These are phyloP conservation scores for Trametes punicea DNA, from an alignment of 768 basidiomycete species.

Conservation along the genomic window DNA sequence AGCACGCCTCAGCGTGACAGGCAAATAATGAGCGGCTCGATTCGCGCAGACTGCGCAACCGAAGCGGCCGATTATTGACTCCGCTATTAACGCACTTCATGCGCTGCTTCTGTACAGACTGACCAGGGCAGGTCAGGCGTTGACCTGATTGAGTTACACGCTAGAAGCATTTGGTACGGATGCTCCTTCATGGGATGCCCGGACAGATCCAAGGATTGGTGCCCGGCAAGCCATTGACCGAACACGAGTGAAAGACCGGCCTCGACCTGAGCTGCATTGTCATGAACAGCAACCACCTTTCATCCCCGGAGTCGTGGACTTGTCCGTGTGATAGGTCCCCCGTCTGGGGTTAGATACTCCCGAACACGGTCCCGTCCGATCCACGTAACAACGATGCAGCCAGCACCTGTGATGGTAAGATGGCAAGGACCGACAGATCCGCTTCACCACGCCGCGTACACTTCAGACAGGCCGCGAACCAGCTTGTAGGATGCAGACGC, in stretches of 20 bases:
- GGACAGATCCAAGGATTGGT: not conserved
- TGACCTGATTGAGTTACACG: not conserved
- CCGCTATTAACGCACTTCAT: slow-evolving; percentile 8
- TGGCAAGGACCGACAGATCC: no score
- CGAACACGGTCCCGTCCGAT: no score
- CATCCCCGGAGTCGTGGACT: no score
- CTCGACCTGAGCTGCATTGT: not conserved
- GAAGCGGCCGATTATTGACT: not conserved
- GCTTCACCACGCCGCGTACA: not conserved
- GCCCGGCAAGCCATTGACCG: not conserved
- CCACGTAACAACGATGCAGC: no score
- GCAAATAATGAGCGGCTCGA: not conserved
- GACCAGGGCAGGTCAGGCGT: not conserved
- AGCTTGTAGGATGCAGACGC: not conserved
- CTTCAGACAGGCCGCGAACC: not conserved
- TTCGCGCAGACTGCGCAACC: not conserved
- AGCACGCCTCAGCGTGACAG: not conserved
- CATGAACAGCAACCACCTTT: no score
- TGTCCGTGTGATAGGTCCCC: no score
- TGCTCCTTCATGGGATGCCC: not conserved
- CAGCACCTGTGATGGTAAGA: no score
- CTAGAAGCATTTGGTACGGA: slow-evolving; percentile 1
- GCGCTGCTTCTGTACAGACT: not conserved
- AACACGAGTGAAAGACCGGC: not conserved
- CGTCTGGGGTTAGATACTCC: no score